A percentile compares a stretch with the other conserved stretches of the same genome.
Conservation (phyloP, 768 basidiomycete genomes). For the Lentinula sp. region DNA sequence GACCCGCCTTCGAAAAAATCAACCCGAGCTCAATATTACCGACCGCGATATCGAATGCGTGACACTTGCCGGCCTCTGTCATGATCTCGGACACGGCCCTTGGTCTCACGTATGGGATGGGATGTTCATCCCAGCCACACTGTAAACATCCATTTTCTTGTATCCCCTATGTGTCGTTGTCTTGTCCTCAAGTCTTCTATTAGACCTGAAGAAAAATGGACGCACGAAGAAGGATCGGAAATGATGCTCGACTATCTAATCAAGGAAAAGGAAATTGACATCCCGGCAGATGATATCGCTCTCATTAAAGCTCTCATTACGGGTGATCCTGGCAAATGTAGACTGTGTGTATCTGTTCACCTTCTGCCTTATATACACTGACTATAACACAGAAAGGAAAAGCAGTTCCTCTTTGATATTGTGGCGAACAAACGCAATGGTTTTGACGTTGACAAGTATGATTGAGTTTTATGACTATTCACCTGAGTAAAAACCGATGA, state of each 20-base stretch:
- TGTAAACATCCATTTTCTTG: slow-evolving; percentile 35
- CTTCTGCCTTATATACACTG: neutral
- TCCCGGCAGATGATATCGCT: slow-evolving; percentile 40
- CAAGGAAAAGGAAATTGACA: slow-evolving; percentile 43
- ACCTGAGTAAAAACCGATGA: neutral
- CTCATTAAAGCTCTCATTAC: slow-evolving; percentile 79
- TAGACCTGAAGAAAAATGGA: slow-evolving; percentile 52
- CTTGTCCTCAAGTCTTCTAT: neutral
- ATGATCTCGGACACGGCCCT: slow-evolving; percentile 79
- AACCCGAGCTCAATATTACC: slow-evolving; percentile 60
- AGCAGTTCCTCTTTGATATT: slow-evolving; percentile 76
- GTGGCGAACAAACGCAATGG: slow-evolving; percentile 80
- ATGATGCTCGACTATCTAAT: slow-evolving; percentile 78
- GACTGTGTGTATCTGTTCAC: slow-evolving; percentile 29
- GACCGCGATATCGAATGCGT: slow-evolving; percentile 72
- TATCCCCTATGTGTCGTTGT: neutral
- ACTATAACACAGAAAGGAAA: slow-evolving; percentile 38
- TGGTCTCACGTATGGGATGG: slow-evolving; percentile 85
- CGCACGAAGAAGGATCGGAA: slow-evolving; percentile 73
- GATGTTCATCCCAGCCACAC: slow-evolving; percentile 58
- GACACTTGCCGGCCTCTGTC: slow-evolving; percentile 75
- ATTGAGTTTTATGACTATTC: neutral
- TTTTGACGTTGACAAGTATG: slow-evolving; percentile 81
- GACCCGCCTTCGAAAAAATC: slow-evolving; percentile 45
- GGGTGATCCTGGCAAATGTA: slow-evolving; percentile 47